Evolutionary conservation across 345 rosid genomes (phyloP), one percentile per base, ranked within the genome.

Genomic region (Hypericum androsaemum): DNA sequence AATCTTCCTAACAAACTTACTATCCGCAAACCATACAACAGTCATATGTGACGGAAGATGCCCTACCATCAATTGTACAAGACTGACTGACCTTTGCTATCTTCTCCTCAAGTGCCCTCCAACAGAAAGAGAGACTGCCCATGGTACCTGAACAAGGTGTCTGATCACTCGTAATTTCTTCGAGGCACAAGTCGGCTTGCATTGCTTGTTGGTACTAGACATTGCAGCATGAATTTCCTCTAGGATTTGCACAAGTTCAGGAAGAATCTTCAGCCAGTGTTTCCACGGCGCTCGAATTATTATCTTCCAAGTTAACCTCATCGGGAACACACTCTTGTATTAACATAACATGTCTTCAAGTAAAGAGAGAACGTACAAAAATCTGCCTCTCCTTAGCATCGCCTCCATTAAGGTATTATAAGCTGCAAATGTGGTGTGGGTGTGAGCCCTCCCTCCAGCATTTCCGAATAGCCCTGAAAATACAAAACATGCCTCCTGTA

Each of bases 351-450:
- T 61, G 16, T 5, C 38, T 46, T 54, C 45, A 6, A 65, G 56
- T 41, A 65, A 53, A 45, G 47, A 37, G 12, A 65, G 41, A 13
- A 54, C 51, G 16, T 53, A 70, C 53, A 47, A n/a, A 28, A 61
- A 39, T 43, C 47, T 48, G 37, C 50, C 63, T 38, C 66, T 61
- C 55, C 32, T 49, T 50, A 71, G 40, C 47, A 57, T 53, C 17
- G 67, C 54, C 28, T 41, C 59, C 43, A 70, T 48, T 61, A 61
- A 37, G 38, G 51, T 47, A 52, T 57, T 65, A 46, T 65, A 70
- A 47, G 65, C 54, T 38, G 45, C 60, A 62, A n/a, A n/a, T n/a
- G n/a, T n/a, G 54, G 56, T 57, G 54, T 50, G 42, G 68, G 75
- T 38, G 47, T 37, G 13, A 54, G 54, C 39, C 71, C 65, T 14